phyloP scores from a whole-genome alignment of 129 eudicot species.

The Flaveria trinervia region DNA sequence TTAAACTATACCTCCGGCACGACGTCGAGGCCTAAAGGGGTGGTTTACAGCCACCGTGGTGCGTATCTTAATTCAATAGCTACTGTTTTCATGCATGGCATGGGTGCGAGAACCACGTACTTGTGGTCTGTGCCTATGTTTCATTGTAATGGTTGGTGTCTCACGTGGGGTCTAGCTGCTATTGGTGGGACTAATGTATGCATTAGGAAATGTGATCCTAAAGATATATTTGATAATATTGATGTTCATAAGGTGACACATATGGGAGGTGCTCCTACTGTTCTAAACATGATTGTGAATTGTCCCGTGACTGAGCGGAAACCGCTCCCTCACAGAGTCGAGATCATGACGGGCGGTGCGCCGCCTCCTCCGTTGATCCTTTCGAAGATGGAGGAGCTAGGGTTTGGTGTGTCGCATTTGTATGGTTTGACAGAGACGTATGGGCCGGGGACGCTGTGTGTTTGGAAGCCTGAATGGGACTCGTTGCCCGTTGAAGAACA shows the following conservation, averaged over 20 bases:
- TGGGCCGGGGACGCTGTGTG: conserved; percentile 69
- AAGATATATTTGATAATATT: conserved; percentile 61
- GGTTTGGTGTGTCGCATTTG: conserved; percentile 62
- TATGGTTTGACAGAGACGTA: conserved; percentile 69
- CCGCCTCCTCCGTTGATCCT: conserved; percentile 70
- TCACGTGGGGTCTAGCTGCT: conserved; percentile 87
- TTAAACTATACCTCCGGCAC: conserved; percentile 94
- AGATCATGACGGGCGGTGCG: conserved; percentile 67
- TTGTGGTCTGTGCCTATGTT: conserved; percentile 97
- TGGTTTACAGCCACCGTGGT: conserved; percentile 81
- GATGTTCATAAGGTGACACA: conserved; percentile 65
- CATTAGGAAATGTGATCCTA: conserved; percentile 59
- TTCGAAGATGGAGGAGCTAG: conserved; percentile 58
- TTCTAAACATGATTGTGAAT: conserved; percentile 75
- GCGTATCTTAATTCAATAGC: conserved; percentile 85
- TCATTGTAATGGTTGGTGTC: conserved; percentile 97
- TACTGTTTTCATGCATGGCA: conserved; percentile 64
- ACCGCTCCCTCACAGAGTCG: conserved; percentile 67
- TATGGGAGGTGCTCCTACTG: conserved; percentile 93
- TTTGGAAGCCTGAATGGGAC: conserved; percentile 83
- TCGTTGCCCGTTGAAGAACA: conserved; percentile 47
- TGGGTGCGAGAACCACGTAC: conserved; percentile 61
- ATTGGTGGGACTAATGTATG: conserved; percentile 87
- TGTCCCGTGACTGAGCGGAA: conserved; percentile 45
- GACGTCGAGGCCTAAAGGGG: conserved; percentile 91